Conservation (phyloP, 1,284 basidiomycete species). For the Ganoderma lucidum region DNA sequence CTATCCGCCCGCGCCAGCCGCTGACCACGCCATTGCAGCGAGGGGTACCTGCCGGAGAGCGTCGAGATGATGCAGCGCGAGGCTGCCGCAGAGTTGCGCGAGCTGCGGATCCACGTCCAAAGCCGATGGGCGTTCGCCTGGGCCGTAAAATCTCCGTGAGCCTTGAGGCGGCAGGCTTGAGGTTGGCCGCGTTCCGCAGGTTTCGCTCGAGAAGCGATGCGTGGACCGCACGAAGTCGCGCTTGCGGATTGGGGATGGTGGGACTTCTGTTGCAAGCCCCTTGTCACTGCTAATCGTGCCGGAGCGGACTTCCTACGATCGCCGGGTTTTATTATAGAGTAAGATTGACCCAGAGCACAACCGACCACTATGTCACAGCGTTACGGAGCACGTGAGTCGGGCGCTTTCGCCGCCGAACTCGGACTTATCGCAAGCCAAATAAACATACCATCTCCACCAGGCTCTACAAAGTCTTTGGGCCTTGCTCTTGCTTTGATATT, state of each 20-base stretch:
- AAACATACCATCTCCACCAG: no score
- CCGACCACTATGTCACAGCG: no score
- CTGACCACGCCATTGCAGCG: constrained; percentile 30
- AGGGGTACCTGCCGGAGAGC: constrained; percentile 43
- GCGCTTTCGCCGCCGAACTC: no score
- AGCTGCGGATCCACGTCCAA: constrained; percentile 41
- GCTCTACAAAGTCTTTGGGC: no score
- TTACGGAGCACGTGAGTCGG: no score
- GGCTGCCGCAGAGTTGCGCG: constrained; percentile 40
- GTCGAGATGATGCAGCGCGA: constrained; percentile 43
- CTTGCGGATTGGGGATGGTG: background rate
- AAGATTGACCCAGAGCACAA: no score
- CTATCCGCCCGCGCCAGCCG: background rate
- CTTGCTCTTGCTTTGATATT: no score
- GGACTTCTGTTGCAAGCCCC: no score
- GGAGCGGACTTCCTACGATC: background rate
- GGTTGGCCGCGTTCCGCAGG: constrained; percentile 4
- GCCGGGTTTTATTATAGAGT: no score
- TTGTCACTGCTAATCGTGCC: background rate
- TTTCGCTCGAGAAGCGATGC: constrained; percentile 14
- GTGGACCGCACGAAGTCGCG: background rate
- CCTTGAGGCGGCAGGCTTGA: background rate
- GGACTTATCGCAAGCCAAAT: no score
- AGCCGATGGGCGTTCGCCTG: constrained; percentile 46
- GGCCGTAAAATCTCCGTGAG: constrained; percentile 38